Conservation (phyloP, 768 basidiomycete genomes). For the Serendipita sp. region DNA sequence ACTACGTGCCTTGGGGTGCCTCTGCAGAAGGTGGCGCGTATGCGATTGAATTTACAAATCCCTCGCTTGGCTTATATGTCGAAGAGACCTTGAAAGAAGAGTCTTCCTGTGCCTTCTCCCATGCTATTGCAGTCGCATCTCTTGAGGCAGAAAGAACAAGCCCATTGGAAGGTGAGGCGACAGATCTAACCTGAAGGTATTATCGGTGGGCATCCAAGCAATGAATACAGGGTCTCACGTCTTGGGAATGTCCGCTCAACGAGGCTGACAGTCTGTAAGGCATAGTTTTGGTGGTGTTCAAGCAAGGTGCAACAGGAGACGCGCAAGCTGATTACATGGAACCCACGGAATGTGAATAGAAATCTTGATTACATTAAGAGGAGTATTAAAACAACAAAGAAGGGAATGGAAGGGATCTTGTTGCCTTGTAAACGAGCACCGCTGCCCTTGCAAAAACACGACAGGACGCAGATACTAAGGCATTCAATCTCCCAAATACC, state of each 20-base stretch:
- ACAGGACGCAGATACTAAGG: slow-evolving; percentile 2
- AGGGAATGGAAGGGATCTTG: neutral
- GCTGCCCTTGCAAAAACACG: neutral
- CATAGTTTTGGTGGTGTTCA: slow-evolving; percentile 23
- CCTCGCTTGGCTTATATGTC: slow-evolving; percentile 46
- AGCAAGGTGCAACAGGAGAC: neutral
- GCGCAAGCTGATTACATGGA: neutral
- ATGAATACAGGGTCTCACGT: slow-evolving; percentile 34
- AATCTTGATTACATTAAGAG: neutral
- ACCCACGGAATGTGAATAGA: neutral
- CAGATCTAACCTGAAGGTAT: slow-evolving; percentile 53
- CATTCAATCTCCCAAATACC: slow-evolving; percentile 3
- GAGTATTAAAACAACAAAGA: neutral
- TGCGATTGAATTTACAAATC: slow-evolving; percentile 68
- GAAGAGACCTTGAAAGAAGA: slow-evolving; percentile 37
- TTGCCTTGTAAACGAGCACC: slow-evolving; percentile 4
- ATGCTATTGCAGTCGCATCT: slow-evolving; percentile 79
- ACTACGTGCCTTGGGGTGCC: slow-evolving; percentile 27
- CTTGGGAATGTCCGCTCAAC: slow-evolving; percentile 50
- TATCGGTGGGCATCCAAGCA: slow-evolving; percentile 6
- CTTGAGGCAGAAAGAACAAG: slow-evolving; percentile 81
- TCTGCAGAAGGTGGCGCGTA: slow-evolving; percentile 55
- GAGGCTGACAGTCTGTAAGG: slow-evolving; percentile 65
- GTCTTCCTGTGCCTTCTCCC: slow-evolving; percentile 40
- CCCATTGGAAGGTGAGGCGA: slow-evolving; percentile 57